phyloP scores from a whole-genome alignment of 257 asterid genomes.

The Solanum ossicruentum region DNA sequence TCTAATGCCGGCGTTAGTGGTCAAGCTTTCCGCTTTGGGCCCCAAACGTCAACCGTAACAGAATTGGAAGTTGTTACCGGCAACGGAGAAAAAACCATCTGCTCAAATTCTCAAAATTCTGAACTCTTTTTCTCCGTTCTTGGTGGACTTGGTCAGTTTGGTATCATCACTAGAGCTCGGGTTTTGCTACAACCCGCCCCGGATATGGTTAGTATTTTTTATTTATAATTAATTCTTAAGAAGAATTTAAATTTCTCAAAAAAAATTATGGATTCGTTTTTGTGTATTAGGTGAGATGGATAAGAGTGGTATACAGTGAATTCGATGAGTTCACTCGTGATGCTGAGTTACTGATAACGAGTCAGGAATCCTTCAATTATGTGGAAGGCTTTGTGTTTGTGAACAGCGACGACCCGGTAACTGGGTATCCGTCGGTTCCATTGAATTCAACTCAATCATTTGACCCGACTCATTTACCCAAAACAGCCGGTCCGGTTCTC shows the following conservation, averaged over 20 bases:
- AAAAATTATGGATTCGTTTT: background rate
- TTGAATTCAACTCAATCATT: constrained; percentile 27
- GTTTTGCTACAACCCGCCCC: constrained; percentile 76
- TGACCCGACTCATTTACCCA: constrained; percentile 39
- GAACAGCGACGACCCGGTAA: constrained; percentile 63
- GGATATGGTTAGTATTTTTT: constrained; percentile 39
- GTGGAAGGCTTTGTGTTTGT: constrained; percentile 79
- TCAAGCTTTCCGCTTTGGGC: constrained; percentile 61
- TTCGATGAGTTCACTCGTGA: constrained; percentile 67
- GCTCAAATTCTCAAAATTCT: constrained; percentile 38
- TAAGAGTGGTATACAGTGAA: constrained; percentile 71
- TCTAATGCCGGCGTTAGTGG: constrained; percentile 97
- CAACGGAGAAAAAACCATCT: constrained; percentile 58
- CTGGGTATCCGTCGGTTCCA: constrained; percentile 75
- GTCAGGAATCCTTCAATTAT: constrained; percentile 48
- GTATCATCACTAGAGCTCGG: constrained; percentile 78
- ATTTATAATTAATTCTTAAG: background rate
- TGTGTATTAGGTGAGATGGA: constrained; percentile 73
- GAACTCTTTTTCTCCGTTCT: constrained; percentile 64
- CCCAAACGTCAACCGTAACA: constrained; percentile 75
- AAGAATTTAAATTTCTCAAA: background rate
- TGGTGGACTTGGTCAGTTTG: constrained; percentile 95
- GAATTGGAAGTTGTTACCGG: constrained; percentile 94
- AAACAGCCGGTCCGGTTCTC: constrained; percentile 52
- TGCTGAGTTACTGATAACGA: constrained; percentile 62